A percentile compares a stretch with the other conserved stretches of the same genome.
Evolutionary conservation across 345 rosid genomes (phyloP).

Genomic region (Sonneratia caseolaris): DNA sequence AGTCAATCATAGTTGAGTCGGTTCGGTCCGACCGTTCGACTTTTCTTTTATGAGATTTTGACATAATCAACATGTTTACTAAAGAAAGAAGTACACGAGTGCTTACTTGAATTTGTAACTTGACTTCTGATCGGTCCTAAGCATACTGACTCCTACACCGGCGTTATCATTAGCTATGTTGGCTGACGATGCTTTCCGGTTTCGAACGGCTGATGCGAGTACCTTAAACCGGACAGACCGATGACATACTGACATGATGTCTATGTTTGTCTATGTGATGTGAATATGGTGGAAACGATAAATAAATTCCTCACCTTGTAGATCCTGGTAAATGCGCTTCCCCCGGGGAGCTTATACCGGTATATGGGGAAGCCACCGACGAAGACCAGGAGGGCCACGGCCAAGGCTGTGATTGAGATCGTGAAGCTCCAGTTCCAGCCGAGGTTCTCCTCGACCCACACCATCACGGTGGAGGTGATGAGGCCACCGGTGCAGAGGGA

Average conservation of each 20-base stretch:
- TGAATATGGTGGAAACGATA: not conserved
- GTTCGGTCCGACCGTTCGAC: too few species aligned
- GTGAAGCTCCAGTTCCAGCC: slow-evolving; percentile 46
- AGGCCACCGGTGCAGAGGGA: slow-evolving; percentile 40
- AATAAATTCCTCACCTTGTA: slow-evolving; percentile 14
- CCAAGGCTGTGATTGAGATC: slow-evolving; percentile 17
- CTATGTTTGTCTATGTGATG: too few species aligned
- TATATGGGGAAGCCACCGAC: slow-evolving; percentile 33
- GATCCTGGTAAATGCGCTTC: slow-evolving; percentile 38
- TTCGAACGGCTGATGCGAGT: slow-evolving; percentile 29
- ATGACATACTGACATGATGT: too few species aligned
- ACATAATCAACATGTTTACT: not conserved
- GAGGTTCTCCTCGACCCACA: slow-evolving; percentile 52
- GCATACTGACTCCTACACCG: slow-evolving; percentile 2
- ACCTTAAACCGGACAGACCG: slow-evolving; percentile 19
- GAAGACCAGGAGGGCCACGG: slow-evolving; percentile 31
- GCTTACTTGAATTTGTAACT: slow-evolving; percentile 29
- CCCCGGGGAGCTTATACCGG: slow-evolving; percentile 31
- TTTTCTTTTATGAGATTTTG: not conserved
- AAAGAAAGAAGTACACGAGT: not conserved
- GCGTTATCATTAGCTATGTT: not conserved
- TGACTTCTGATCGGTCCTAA: slow-evolving; percentile 6
- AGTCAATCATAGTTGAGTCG: not conserved
- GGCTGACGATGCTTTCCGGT: slow-evolving; percentile 24
- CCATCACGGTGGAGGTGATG: slow-evolving; percentile 38